Conservation (phyloP, 345 rosid species). For the Tarenaya hassleriana region DNA sequence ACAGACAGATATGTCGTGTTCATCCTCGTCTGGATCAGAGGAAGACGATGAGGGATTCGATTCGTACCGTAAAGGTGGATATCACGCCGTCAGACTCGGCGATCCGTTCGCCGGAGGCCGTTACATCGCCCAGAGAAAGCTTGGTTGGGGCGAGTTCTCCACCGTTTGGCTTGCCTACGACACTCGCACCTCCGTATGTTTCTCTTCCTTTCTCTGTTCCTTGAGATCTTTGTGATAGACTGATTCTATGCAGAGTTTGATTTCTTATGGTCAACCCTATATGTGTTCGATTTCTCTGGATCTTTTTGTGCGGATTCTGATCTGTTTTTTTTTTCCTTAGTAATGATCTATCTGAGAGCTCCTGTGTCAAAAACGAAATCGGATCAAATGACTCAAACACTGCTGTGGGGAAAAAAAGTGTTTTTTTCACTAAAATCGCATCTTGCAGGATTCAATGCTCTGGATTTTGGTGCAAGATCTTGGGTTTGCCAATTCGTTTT, state of each 20-base stretch:
- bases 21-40: constrained; percentile 92
- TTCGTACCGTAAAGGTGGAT: constrained; percentile 91
- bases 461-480: background rate
- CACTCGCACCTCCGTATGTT: constrained; percentile 60
- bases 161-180: constrained; percentile 99
- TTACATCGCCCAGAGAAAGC: constrained; percentile 88
- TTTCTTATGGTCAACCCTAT: background rate
- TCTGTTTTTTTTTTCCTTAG: constrained; percentile 15
- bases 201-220: constrained; percentile 9
- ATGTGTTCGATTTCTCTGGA: background rate
- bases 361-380: background rate
- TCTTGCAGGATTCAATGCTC: background rate
- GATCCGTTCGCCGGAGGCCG: constrained; percentile 83
- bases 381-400: background rate
- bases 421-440: background rate
- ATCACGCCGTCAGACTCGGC: constrained; percentile 92
- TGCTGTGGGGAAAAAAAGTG: too few species aligned
- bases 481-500: too few species aligned
- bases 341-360: background rate
- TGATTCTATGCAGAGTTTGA: constrained; percentile 3
- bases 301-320: constrained; percentile 4
- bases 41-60: constrained; percentile 92
- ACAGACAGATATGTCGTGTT: constrained; percentile 48
- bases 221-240: background rate
- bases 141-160: constrained; percentile 99